phyloP scores from a whole-genome alignment of 495 filamentous ascomycete genomes.

The Thermochaetoides thermophila region DNA sequence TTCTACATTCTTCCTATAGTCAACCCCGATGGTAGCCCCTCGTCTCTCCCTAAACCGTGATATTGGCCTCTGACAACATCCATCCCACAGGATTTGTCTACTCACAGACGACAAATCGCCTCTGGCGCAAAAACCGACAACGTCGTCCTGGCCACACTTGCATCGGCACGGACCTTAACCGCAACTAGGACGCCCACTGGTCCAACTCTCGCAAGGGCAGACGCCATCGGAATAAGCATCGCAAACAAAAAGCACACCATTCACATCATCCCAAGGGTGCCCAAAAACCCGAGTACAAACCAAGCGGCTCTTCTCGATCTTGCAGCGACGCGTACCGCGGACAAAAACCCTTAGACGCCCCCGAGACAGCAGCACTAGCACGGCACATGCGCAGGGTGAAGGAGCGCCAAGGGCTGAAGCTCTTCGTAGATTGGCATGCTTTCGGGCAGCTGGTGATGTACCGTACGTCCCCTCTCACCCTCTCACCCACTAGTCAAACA shows the following conservation, averaged over 20 bases:
- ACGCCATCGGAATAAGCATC: no score
- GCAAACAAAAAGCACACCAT: no score
- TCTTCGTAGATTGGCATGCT: conserved; percentile 48
- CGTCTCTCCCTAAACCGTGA: not conserved
- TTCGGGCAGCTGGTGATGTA: conserved; percentile 36
- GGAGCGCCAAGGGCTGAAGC: conserved; percentile 31
- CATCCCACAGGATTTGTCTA: conserved; percentile 36
- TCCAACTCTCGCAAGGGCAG: no score
- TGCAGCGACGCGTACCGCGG: conserved; percentile 9
- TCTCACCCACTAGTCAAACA: not conserved
- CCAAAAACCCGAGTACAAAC: conserved; percentile 14
- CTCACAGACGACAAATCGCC: conserved; percentile 38
- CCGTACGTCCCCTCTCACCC: conserved; percentile 6
- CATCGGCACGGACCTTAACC: conserved; percentile 47
- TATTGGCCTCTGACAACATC: not conserved
- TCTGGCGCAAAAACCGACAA: conserved; percentile 52
- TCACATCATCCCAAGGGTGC: no score
- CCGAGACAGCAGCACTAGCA: conserved; percentile 35
- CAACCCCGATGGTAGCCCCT: conserved; percentile 37
- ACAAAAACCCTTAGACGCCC: conserved; percentile 27
- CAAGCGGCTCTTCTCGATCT: not conserved
- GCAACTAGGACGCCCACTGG: conserved; percentile 46
- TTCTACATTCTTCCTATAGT: conserved; percentile 49
- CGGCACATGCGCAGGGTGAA: conserved; percentile 26
- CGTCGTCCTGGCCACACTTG: conserved; percentile 26